Evolutionary conservation across 1,284 basidiomycete species (phyloP).

Genomic region (Marasmius sp.): DNA sequence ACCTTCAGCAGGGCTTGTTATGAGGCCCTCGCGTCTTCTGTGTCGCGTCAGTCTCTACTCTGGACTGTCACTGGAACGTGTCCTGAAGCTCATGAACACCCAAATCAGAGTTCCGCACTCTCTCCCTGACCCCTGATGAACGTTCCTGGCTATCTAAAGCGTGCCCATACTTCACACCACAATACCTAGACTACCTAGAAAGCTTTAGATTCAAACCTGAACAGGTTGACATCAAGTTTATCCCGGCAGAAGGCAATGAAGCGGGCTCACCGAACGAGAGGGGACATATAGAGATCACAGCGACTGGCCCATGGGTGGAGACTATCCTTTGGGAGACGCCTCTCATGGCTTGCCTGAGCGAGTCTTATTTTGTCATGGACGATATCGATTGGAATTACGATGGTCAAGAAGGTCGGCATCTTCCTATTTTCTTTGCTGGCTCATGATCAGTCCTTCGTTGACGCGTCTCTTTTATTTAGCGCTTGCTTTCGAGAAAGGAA

Average conservation of each 20-base stretch:
- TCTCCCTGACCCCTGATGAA: conserved; percentile 68
- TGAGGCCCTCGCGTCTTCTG: conserved; percentile 62
- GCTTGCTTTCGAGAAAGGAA: conserved; percentile 72
- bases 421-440: not conserved
- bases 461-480: conserved; percentile 31
- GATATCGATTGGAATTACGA: conserved; percentile 84
- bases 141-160: conserved; percentile 62
- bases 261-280: conserved; percentile 7
- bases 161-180: conserved; percentile 76
- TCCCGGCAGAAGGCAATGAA: conserved; percentile 48
- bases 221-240: conserved; percentile 76
- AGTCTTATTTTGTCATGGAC: conserved; percentile 71
- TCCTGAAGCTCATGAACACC: conserved; percentile 3
- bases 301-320: conserved; percentile 82
- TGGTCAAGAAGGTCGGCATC: conserved; percentile 66
- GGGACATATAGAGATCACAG: conserved; percentile 77
- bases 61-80: not conserved
- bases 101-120: conserved; percentile 60
- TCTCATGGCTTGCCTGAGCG: conserved; percentile 86
- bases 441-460: conserved; percentile 1
- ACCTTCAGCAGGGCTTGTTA: conserved; percentile 73
- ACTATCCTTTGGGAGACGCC: conserved; percentile 97
- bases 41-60: conserved; percentile 58
- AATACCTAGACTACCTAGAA: conserved; percentile 80
- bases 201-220: conserved; percentile 77